Evolutionary conservation across 352 stramenopile species (phyloP).

Genomic region (Globisporangium nunn): DNA sequence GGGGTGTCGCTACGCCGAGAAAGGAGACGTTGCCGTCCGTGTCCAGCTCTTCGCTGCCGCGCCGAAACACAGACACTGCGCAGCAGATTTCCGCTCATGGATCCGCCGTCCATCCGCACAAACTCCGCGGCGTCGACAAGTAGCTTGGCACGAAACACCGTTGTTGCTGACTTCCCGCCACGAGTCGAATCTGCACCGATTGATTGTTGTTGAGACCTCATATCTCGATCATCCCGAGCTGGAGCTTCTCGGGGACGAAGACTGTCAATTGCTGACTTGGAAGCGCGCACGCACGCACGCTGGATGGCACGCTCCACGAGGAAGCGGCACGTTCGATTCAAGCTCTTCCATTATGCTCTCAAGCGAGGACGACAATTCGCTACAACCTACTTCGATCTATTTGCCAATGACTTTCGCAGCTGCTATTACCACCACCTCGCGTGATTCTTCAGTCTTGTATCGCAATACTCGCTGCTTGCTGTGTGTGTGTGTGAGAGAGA

Average conservation of each 20-base stretch:
- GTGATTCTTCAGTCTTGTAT: neutral
- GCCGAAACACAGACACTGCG: slow-evolving; percentile 8
- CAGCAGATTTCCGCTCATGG: neutral
- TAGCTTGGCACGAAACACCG: neutral
- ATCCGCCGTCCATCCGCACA: slow-evolving; percentile 4
- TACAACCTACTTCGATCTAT: neutral
- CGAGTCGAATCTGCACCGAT: no score
- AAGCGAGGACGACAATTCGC: neutral
- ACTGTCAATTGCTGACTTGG: neutral
- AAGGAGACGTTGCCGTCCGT: slow-evolving; percentile 15
- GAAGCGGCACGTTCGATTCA: neutral
- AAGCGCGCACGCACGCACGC: neutral
- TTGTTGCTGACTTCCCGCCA: neutral
- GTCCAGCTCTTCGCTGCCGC: slow-evolving; percentile 14
- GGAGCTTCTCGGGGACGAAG: neutral
- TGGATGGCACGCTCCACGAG: no score
- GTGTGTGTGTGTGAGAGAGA: neutral
- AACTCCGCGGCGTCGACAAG: slow-evolving; percentile 4
- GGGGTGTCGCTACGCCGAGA: neutral
- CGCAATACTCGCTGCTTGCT: neutral
- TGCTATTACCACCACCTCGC: neutral
- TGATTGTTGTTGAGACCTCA: no score
- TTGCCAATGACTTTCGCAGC: neutral
- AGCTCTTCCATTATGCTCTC: neutral
- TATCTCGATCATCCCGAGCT: neutral